These are phyloP conservation scores for Fraxinus xanthoxyloides DNA, from an alignment of 305 asterid species.

Conservation along the genomic window DNA sequence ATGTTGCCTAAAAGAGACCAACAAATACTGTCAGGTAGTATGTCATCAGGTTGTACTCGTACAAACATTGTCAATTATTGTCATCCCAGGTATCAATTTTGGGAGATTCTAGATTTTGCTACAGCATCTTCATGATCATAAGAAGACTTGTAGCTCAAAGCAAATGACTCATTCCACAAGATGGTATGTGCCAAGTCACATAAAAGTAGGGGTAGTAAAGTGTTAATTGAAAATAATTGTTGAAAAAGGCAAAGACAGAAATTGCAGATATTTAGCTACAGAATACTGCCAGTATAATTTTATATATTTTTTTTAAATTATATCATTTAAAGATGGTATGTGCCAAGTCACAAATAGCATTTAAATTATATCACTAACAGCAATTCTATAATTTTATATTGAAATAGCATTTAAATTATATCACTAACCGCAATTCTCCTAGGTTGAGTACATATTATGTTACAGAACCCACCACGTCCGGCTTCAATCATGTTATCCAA, in stretches of 20 bases:
- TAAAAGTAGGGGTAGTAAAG: background rate
- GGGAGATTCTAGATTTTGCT: background rate
- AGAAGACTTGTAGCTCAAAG: background rate
- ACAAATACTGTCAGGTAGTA: slow-evolving; percentile 17
- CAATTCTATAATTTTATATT: background rate
- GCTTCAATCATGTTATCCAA: slow-evolving; percentile 92
- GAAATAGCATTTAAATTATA: slow-evolving; percentile 18
- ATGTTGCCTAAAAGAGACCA: slow-evolving; percentile 59
- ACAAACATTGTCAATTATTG: background rate
- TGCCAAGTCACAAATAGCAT: too few relatives aligned
- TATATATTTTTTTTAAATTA: too few relatives aligned
- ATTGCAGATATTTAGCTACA: background rate
- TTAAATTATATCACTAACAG: too few relatives aligned
- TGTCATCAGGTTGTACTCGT: slow-evolving; percentile 14
- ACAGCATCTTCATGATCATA: background rate
- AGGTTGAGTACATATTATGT: slow-evolving; percentile 93
- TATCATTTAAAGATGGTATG: too few relatives aligned
- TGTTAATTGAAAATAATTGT: background rate
- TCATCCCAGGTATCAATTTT: background rate
- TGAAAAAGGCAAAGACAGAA: background rate
- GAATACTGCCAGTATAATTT: background rate
- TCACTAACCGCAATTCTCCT: slow-evolving; percentile 95
- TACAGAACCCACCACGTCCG: slow-evolving; percentile 79
- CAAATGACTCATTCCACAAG: background rate
- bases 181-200: background rate